phyloP scores from a whole-genome alignment of 2,329 filamentous ascomycete species.

The Ampelomyces quisqualis region DNA sequence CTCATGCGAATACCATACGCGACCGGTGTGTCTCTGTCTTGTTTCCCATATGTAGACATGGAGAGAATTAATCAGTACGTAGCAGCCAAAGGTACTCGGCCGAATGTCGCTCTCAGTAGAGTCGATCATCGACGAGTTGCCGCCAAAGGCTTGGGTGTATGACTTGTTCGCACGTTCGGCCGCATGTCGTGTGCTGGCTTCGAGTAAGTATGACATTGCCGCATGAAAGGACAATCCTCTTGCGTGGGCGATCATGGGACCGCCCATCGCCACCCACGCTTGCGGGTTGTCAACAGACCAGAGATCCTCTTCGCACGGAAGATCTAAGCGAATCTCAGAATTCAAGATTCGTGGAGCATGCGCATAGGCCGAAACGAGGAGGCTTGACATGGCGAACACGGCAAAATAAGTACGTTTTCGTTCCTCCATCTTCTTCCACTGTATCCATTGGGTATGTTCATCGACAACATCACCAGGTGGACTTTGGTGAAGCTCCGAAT shows the following conservation, averaged over 20 bases:
- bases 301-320: constrained; percentile 91
- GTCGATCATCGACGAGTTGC: constrained; percentile 51
- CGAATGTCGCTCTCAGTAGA: constrained; percentile 64
- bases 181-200: constrained; percentile 66
- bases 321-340: constrained; percentile 83
- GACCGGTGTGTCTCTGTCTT: constrained; percentile 81
- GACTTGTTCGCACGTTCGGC: constrained; percentile 42
- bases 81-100: constrained; percentile 88
- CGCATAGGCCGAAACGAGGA: constrained; percentile 90
- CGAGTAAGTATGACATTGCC: constrained; percentile 76
- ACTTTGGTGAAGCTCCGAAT: constrained; percentile 32
- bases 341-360: constrained; percentile 89
- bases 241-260: constrained; percentile 65
- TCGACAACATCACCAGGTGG: constrained; percentile 49
- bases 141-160: constrained; percentile 52
- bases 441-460: constrained; percentile 77
- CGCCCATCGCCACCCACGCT: constrained; percentile 78
- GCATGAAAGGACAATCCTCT: constrained; percentile 77
- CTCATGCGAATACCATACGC: constrained; percentile 87
- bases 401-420: constrained; percentile 89
- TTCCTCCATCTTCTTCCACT: constrained; percentile 86
- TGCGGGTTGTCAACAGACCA: constrained; percentile 81
- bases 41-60: constrained; percentile 99
- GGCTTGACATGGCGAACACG: constrained; percentile 87
- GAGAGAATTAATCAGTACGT: constrained; percentile 88